Evolutionary conservation across 208 protist genomes (phyloP), one percentile per base, ranked within the genome.

Genomic region (Crithidia sp.): DNA sequence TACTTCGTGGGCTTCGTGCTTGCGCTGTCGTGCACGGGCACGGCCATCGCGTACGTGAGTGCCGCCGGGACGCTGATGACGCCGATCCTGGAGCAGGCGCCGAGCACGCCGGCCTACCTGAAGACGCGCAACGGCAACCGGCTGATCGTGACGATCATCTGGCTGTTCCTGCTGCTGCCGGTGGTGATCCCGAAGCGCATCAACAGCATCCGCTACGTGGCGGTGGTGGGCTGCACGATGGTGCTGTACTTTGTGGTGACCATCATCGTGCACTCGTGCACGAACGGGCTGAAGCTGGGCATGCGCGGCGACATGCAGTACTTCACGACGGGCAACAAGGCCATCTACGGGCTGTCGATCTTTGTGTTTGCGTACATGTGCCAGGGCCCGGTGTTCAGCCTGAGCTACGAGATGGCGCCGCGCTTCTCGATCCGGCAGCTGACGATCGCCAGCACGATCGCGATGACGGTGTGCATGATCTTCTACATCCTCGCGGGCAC

Each of bases 301-400:
- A 52, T 54, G 50, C 63, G 71, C 3, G 58, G 80, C 39, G 67
- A 82, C n/a, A 63, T 82, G 39, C 58, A 86, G 16, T 55, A 68
- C 63, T 86, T 93, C 66, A 65, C 79, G 14, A 76, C 63, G 7
- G 85, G 84, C 39, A 86, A 86, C 63, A 55, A 61, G 61, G 87
- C 79, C 28, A 70, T 91, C 36, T 37, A 74, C 1, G 81, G 76
- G 5, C 39, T 89, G 12, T 57, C 76, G 5, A 82, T 83, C 40
- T 91, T 93, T 54, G 78, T 86, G 53, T 92, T 96, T 54, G 71
- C 83, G 39, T 94, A 83, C 68, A 70, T 93, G 54, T 94, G 83
- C 64, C 91, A 96, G 64, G 83, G 87, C 14, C 65, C 76, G 9
- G 76, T 93, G 17, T 91, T 92, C 58, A 61, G 56, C 56, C 56